Evolutionary conservation across 768 basidiomycete species (phyloP).

Genomic region (Macrolepiota dolichaula): DNA sequence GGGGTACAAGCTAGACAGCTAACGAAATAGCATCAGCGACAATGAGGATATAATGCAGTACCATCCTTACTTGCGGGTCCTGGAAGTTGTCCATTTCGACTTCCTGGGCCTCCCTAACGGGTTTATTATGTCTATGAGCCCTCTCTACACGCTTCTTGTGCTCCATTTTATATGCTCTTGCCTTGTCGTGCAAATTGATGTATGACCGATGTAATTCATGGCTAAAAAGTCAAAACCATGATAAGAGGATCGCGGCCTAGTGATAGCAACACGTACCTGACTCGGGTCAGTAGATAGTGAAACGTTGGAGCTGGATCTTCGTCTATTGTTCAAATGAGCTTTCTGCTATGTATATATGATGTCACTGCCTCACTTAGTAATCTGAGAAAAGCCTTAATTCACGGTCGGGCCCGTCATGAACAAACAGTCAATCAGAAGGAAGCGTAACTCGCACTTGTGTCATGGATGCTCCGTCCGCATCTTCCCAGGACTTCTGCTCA

Average conservation of each 20-base stretch:
- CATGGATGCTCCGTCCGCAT: conserved; percentile 32
- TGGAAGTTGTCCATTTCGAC: conserved; percentile 37
- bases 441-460: conserved; percentile 23
- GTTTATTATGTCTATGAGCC: conserved; percentile 15
- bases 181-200: conserved; percentile 23
- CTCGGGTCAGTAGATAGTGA: conserved; percentile 22
- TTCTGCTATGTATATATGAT: background rate
- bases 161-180: conserved; percentile 22
- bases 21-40: background rate
- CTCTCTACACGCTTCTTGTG: conserved; percentile 17
- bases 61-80: conserved; percentile 29
- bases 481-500: conserved; percentile 35
- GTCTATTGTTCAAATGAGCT: conserved; percentile 14
- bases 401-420: background rate
- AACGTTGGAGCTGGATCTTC: conserved; percentile 27
- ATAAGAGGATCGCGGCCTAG: background rate
- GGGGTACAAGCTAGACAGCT: conserved; percentile 13
- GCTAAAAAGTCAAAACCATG: conserved; percentile 12
- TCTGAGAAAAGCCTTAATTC: background rate
- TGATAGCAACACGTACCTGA: conserved; percentile 23
- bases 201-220: conserved; percentile 30
- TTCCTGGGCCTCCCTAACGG: background rate
- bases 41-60: background rate
- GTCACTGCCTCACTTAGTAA: background rate
- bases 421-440: background rate